Conservation (phyloP, 371 early-diverging fungal genomes). For the Chytridium lagenaria region DNA sequence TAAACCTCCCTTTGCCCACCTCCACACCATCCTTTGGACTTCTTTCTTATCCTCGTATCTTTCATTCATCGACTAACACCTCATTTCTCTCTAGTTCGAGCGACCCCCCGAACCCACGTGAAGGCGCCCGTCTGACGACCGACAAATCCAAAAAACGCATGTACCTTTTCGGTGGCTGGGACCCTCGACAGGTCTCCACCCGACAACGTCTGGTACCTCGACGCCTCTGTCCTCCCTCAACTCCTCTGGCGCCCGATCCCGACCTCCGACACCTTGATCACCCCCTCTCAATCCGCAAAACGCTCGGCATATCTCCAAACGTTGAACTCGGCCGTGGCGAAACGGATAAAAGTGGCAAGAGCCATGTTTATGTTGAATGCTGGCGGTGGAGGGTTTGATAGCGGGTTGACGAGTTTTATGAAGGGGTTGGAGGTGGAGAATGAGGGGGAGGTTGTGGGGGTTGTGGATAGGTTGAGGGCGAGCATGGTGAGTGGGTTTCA, state of each 20-base stretch:
- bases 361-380: too few relatives aligned
- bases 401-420: too few relatives aligned
- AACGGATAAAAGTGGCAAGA: too few relatives aligned
- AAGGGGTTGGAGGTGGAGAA: too few relatives aligned
- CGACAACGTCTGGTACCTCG: constrained; percentile 18
- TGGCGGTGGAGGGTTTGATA: too few relatives aligned
- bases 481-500: background rate
- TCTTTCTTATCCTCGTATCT: background rate
- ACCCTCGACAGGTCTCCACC: constrained; percentile 10
- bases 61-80: background rate
- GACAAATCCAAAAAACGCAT: constrained; percentile 7
- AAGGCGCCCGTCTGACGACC: constrained; percentile 21
- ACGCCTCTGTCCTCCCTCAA: constrained; percentile 5
- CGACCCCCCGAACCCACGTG: constrained; percentile 18
- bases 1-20: too few relatives aligned
- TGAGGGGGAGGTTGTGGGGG: background rate
- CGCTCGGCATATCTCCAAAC: background rate
- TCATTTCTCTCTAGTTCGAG: constrained; percentile 3
- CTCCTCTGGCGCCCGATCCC: constrained; percentile 19
- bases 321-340: background rate
- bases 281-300: background rate
- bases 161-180: constrained; percentile 24
- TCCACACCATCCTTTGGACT: too few relatives aligned
- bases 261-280: constrained; percentile 8
- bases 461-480: background rate